These are phyloP conservation scores for Sphaerulina musiva DNA, from an alignment of 2,329 filamentous ascomycete genomes.

Conservation along the genomic window DNA sequence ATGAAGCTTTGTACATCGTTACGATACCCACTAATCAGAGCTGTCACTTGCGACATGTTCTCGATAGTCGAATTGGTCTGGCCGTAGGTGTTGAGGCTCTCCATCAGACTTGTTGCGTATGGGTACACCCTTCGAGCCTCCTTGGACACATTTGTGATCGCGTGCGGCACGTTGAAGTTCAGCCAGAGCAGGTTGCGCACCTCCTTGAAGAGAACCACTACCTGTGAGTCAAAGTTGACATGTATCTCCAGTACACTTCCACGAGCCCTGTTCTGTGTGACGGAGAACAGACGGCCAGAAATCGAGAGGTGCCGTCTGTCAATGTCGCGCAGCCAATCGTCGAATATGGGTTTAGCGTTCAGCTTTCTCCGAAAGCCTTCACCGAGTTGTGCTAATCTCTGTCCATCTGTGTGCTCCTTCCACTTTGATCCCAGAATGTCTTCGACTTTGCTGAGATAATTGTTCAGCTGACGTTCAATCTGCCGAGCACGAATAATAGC, in stretches of 20 bases:
- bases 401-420: constrained; percentile 88
- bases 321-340: constrained; percentile 90
- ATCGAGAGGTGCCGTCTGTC: constrained; percentile 84
- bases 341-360: constrained; percentile 86
- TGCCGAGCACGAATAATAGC: constrained; percentile 97
- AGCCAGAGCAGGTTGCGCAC: constrained; percentile 94
- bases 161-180: constrained; percentile 87
- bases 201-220: constrained; percentile 97
- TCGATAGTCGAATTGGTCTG: constrained; percentile 81
- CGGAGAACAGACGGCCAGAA: constrained; percentile 82
- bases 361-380: constrained; percentile 93
- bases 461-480: constrained; percentile 90
- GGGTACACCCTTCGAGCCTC: constrained; percentile 98
- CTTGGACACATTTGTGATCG: constrained; percentile 91
- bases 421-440: constrained; percentile 92
- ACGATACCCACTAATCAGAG: constrained; percentile 82
- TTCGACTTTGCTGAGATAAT: constrained; percentile 99
- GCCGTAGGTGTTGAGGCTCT: constrained; percentile 88
- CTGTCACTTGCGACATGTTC: constrained; percentile 78
- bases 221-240: constrained; percentile 95
- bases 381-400: constrained; percentile 86
- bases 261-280: constrained; percentile 79
- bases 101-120: constrained; percentile 96
- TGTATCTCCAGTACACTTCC: constrained; percentile 81
- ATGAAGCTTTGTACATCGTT: constrained; percentile 83